Base-by-base conservation (phyloP, 352 stramenopile species). In the Globisporangium viniferum region DNA sequence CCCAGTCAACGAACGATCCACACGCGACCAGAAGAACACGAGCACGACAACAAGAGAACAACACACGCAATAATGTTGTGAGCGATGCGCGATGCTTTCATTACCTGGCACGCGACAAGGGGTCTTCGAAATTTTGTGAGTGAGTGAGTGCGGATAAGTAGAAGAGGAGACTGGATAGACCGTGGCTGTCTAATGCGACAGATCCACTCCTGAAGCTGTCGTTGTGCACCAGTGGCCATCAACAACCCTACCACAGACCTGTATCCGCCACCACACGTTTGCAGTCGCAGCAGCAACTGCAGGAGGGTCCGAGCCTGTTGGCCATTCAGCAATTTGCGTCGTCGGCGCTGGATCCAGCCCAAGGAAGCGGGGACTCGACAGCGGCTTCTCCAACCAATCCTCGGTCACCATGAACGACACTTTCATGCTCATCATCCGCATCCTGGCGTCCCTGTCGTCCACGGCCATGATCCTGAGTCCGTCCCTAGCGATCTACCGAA, bases 391-490 rank as follows among this genome's bases (percentile, higher is more conserved):
- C 39, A 18, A 20, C 12, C 39, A 18, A n/a, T 20, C n/a, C 1
- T 18, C n/a, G 3, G n/a, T 3, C 41, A 49, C 33, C 18, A 62
- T 58, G 63, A 29, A 41, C 39, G 63, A 46, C 36, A 24, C 63
- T 6, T 36, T 58, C 56, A 56, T 63, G 54, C 63, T 68, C n/a
- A 24, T 27, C 0, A 31, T 68, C 14, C 54, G 58, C 36, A 65
- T 76, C 20, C 62, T 82, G 62, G 73, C 73, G 66, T 67, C 75
- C 22, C 48, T 77, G 33, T 74, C 77, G 48, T 81, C 77, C 31
- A 62, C 81, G 39, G 64, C 71, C 35, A 70, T 82, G 44, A 78
- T 76, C 10, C 56, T 82, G 63, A 80, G 73, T 55, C 73, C 77
- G 29, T 71, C 73, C 49, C 73, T 76, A 15, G 69, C 71, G 39